Base-by-base conservation (phyloP, 176 grass and related monocot species). In the Cenchrus americanus region DNA sequence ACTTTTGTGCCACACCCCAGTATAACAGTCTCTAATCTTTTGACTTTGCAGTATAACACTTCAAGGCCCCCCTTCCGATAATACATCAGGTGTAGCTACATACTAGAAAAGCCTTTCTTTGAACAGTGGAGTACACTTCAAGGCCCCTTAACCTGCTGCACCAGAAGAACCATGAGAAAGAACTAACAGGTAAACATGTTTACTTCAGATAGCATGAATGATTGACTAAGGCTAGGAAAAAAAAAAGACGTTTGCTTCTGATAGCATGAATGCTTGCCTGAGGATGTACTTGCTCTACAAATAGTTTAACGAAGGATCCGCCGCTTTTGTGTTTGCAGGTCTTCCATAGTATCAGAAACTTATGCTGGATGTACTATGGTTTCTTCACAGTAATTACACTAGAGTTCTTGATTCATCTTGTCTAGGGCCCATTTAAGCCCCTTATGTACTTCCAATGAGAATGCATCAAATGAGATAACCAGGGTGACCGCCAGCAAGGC, bases 231-330 rank as follows among this genome's bases (percentile, higher is more conserved):
- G 73, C 34, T 37, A 12, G 0, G 72, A 57, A 49, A 13, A 30
- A 27, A 75, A 55, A 54, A 71, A 32, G 6, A 32, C 34, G 23
- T 23, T 62, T 54, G 70, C 69, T 64, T 59, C 30, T 69, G 7
- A 89, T 66, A 37, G 58, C 65, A 66, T 65, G 10, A 77, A 62
- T 78, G 19, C 88, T 73, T 90, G 79, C 79, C 79, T 83, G 57
- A 66, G 52, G 73, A 26, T 27, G 66, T 57, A 65, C 24, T 49
- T 77, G 57, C 7, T 76, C 64, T 65, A 55, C 34, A 76, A 57
- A 77, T 73, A 52, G n/a, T 43, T 24, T 30, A 19, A 71, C 47
- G 69, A 78, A 71, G 37, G 34, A 66, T 81, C 55, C 14, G 22
- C 21, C 15, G 8, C 18, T 68, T 80, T 51, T 69, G 41, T 86